These are phyloP conservation scores for Pulicaria dysenterica DNA, from an alignment of 129 eudicot genomes.

Conservation along the genomic window DNA sequence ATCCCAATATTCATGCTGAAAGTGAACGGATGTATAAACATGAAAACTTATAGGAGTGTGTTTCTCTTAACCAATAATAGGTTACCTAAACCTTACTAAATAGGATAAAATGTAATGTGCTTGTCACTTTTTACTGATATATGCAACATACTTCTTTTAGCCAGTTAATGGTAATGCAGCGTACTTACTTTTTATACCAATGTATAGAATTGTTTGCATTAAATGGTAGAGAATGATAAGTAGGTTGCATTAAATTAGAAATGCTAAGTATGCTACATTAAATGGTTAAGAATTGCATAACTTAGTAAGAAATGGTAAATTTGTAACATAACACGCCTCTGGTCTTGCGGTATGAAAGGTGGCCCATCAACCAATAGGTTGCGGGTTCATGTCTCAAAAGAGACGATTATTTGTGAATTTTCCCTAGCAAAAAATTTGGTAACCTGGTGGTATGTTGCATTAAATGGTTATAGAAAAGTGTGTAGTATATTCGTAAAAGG, in stretches of 20 bases:
- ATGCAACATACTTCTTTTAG: background rate
- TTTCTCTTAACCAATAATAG: background rate
- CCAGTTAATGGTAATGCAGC: background rate
- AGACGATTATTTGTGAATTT: too few species aligned
- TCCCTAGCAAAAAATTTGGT: background rate
- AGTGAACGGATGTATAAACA: background rate
- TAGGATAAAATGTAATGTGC: background rate
- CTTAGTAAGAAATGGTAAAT: too few species aligned
- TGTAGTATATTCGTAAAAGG: background rate
- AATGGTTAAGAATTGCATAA: background rate
- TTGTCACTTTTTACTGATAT: background rate
- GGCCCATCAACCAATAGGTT: too few species aligned
- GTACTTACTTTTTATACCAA: background rate
- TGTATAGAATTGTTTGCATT: background rate
- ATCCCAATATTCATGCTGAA: constrained; percentile 14
- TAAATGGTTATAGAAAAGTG: background rate
- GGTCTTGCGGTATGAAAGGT: too few species aligned
- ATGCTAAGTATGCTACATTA: background rate
- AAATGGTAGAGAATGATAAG: background rate
- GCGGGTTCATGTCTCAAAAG: too few species aligned
- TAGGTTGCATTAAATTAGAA: background rate
- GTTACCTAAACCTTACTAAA: background rate
- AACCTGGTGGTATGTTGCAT: background rate
- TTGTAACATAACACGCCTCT: too few species aligned
- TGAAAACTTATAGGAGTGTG: background rate